These are phyloP conservation scores for Cyberlindnera americana DNA, from an alignment of 805 yeast genomes.

Conservation along the genomic window DNA sequence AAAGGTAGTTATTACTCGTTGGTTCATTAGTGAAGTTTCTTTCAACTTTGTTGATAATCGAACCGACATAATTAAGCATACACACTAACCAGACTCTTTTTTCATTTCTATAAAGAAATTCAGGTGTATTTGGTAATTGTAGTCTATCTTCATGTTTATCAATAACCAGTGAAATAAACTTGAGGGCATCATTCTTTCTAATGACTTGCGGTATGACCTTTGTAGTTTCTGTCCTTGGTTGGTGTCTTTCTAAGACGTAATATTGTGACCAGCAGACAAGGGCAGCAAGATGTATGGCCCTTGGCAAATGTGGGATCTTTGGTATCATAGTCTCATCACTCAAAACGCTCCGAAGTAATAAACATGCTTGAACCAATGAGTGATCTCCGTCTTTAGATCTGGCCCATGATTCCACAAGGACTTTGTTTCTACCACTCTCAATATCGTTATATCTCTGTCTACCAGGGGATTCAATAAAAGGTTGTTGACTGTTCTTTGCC, in stretches of 20 bases:
- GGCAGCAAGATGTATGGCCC: constrained; percentile 17
- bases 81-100: background rate
- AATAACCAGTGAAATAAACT: background rate
- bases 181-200: background rate
- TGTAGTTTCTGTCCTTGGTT: background rate
- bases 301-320: constrained; percentile 27
- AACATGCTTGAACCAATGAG: constrained; percentile 28
- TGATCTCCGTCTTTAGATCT: constrained; percentile 27
- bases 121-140: background rate
- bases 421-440: constrained; percentile 17
- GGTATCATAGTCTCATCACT: constrained; percentile 23
- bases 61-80: background rate
- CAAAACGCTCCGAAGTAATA: constrained; percentile 27
- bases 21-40: background rate
- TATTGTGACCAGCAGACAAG: constrained; percentile 19
- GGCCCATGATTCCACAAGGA: constrained; percentile 26
- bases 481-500: background rate
- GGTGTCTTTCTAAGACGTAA: background rate
- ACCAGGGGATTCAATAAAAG: constrained; percentile 10
- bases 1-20: background rate
- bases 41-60: background rate
- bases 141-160: background rate
- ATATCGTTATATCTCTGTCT: constrained; percentile 15
- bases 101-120: background rate
- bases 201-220: no score